Base-by-base conservation (phyloP, 106 monocot genomes). In the Allium sativum region DNA sequence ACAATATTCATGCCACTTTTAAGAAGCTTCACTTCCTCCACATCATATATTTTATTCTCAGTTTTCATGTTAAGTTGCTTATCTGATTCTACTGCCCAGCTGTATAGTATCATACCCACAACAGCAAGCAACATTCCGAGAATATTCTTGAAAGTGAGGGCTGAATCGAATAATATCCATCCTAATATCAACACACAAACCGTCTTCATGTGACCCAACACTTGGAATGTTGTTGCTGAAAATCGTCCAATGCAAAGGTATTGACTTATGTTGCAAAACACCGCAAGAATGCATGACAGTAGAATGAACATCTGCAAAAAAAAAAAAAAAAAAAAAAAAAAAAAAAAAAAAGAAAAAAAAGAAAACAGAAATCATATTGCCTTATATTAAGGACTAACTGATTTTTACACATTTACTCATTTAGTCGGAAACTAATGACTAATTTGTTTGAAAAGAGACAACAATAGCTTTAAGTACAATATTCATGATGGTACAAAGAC, bases 141-240 rank as follows among this genome's bases (percentile, higher is more conserved):
- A 6, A 77, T 74, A 56, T 77, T 77, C 69, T 83, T 83, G 53
- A 79, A 7, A 10, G 83, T 83, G 13, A 83, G 75, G 15, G 75
- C 79, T 15, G 83, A 79, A 55, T 74, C 82, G 41, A 82, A 82
- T 14, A 82, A 22, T 9, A 82, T 40, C 69, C 73, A 82, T 4
- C 82, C 82, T 40, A 82, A 65, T n/a, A 74, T 69, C 31, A 82
- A 22, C 4, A 82, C 82, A 19, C 59, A 65, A 10, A 82, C 67
- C 0, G 82, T 82, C 53, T 82, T 82, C 82, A 82, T 82, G 74
- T 82, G 82, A 40, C 82, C 82, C 19, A 82, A 57, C 6, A 82
- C 82, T 67, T 82, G 82, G 70, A 82, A 82, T 48, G 82, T 77
- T 11, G 70, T 70, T 9, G 82, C 82, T 6, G 82, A 77, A 57